Conservation (phyloP, 2,329 filamentous ascomycete species). For the Colletotrichum chlorophyti region DNA sequence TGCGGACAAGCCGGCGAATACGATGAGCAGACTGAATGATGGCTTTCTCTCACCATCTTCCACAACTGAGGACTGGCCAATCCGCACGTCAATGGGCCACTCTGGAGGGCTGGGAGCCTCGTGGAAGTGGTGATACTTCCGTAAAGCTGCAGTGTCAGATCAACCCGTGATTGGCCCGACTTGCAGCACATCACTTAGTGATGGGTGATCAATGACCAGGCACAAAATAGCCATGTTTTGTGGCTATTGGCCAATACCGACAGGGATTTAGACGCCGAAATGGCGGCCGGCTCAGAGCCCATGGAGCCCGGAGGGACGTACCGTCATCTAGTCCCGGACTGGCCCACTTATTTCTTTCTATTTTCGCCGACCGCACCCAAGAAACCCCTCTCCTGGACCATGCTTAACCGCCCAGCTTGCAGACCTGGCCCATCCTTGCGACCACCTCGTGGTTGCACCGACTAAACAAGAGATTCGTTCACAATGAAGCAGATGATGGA, state of each 20-base stretch:
- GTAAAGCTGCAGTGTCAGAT: conserved; percentile 14
- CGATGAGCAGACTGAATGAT: conserved; percentile 4
- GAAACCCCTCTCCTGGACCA: conserved; percentile 26
- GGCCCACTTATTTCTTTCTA: conserved; percentile 15
- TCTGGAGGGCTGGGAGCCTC: conserved; percentile 20
- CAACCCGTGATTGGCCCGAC: conserved; percentile 14
- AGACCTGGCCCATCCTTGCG: conserved; percentile 24
- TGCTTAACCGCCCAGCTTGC: conserved; percentile 30
- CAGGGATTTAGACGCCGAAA: conserved; percentile 29
- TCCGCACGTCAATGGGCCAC: background rate
- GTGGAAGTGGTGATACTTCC: conserved; percentile 20
- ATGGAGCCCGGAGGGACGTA: conserved; percentile 7
- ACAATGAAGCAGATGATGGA: conserved; percentile 7
- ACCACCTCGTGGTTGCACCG: conserved; percentile 18
- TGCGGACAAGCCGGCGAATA: conserved; percentile 24
- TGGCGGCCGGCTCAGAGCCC: conserved; percentile 7
- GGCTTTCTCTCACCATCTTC: conserved; percentile 18
- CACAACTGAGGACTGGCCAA: conserved; percentile 1
- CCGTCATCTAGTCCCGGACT: conserved; percentile 6
- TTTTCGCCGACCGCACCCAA: conserved; percentile 16
- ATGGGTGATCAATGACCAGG: conserved; percentile 28
- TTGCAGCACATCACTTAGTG: conserved; percentile 25
- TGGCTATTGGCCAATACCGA: conserved; percentile 16
- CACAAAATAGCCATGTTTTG: conserved; percentile 6
- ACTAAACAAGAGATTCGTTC: conserved; percentile 19